Evolutionary conservation across 352 stramenopile genomes (phyloP).

Genomic region (Phytophthora hybrid): DNA sequence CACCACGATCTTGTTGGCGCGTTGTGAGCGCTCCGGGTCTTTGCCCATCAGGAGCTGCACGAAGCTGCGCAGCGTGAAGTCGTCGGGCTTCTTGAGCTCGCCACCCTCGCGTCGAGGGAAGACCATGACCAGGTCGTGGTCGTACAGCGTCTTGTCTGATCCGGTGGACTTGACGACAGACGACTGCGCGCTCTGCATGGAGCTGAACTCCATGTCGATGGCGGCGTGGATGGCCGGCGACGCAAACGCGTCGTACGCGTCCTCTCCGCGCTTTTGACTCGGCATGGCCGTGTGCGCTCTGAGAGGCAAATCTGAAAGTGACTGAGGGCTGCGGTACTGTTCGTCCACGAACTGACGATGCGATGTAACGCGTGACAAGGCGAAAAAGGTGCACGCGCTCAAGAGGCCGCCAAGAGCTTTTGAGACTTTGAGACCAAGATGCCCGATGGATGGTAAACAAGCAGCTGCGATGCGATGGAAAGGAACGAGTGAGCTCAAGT

Average conservation of each 20-base stretch:
- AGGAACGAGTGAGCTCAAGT: too few species aligned
- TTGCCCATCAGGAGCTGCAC: slow-evolving; percentile 77
- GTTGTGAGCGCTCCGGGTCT: slow-evolving; percentile 50
- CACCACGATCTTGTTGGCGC: slow-evolving; percentile 56
- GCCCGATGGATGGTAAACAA: slow-evolving; percentile 17
- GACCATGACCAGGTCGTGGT: slow-evolving; percentile 85
- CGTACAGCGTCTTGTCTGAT: slow-evolving; percentile 67
- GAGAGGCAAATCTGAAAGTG: slow-evolving; percentile 34
- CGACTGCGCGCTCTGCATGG: slow-evolving; percentile 46
- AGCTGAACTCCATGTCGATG: slow-evolving; percentile 55
- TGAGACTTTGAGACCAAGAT: not conserved
- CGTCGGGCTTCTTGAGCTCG: slow-evolving; percentile 69
- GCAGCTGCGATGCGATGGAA: slow-evolving; percentile 3
- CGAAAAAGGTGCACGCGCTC: slow-evolving; percentile 29
- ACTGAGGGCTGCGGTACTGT: not conserved
- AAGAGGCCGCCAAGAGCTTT: not conserved
- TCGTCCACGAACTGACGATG: too few species aligned
- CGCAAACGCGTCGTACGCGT: slow-evolving; percentile 50
- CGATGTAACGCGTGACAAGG: not conserved
- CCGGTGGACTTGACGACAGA: slow-evolving; percentile 12
- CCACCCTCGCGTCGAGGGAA: slow-evolving; percentile 72
- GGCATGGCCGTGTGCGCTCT: not conserved
- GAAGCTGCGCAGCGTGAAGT: slow-evolving; percentile 73
- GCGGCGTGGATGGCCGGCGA: slow-evolving; percentile 44
- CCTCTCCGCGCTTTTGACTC: not conserved